These are phyloP conservation scores for Psilocybe azurescens DNA, from an alignment of 768 basidiomycete genomes.

Conservation along the genomic window DNA sequence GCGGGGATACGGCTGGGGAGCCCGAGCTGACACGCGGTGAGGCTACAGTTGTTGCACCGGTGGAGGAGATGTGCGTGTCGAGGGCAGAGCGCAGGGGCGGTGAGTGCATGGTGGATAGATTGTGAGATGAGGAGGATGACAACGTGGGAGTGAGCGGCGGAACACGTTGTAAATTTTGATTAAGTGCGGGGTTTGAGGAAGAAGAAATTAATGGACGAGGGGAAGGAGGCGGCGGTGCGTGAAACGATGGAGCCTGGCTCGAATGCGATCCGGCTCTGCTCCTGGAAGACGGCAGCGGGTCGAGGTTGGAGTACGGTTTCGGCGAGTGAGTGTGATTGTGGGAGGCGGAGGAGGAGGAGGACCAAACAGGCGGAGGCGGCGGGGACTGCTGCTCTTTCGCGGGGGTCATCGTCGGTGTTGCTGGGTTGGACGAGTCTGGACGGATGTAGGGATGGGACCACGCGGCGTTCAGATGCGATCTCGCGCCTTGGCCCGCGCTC, in stretches of 20 bases:
- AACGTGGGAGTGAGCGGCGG: background rate
- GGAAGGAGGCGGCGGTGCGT: conserved; percentile 28
- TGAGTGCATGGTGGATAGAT: background rate
- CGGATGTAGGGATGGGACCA: background rate
- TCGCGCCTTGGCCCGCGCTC: background rate
- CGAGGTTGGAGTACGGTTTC: background rate
- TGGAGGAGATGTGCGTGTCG: background rate
- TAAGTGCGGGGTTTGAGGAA: background rate
- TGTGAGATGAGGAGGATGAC: background rate
- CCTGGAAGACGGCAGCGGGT: background rate
- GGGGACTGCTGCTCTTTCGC: background rate
- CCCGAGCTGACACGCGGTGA: conserved; percentile 12
- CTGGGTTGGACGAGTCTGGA: background rate
- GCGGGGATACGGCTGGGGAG: conserved; percentile 12
- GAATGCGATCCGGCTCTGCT: conserved; percentile 19
- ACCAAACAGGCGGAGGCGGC: background rate
- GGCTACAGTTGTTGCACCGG: background rate
- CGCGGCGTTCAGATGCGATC: background rate
- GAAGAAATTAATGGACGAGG: background rate
- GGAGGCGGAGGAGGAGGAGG: background rate
- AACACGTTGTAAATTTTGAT: conserved; percentile 4
- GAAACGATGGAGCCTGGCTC: conserved; percentile 17
- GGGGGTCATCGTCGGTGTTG: background rate
- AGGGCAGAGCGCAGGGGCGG: background rate
- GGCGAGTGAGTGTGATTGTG: background rate